A percentile compares a stretch with the other conserved stretches of the same genome.
Evolutionary conservation across 495 filamentous ascomycete species (phyloP).

Genomic region (Podospora comata): DNA sequence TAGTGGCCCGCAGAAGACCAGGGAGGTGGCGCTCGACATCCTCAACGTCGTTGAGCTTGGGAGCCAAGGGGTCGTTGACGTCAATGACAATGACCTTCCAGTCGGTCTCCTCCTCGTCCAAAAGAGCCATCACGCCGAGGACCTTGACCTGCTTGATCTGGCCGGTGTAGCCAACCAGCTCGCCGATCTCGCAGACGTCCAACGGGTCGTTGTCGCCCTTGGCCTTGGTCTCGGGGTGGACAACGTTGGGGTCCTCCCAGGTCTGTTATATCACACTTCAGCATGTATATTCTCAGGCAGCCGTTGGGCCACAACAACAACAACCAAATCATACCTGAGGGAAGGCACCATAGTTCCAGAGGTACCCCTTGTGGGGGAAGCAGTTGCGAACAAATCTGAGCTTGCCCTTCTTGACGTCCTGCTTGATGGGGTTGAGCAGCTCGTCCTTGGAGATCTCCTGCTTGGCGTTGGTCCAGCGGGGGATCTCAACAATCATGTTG

Average conservation of each 20-base stretch:
- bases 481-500: conserved; percentile 99
- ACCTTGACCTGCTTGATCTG: conserved; percentile 99
- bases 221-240: conserved; percentile 99
- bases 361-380: conserved; percentile 99
- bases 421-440: conserved; percentile 94
- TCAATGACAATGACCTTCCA: conserved; percentile 99
- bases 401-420: conserved; percentile 85
- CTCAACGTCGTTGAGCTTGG: conserved; percentile 97
- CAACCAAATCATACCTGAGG: conserved; percentile 64
- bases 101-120: conserved; percentile 99
- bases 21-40: conserved; percentile 99
- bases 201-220: conserved; percentile 99
- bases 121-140: conserved; percentile 96
- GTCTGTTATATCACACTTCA: conserved; percentile 54
- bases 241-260: conserved; percentile 94
- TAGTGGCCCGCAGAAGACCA: conserved; percentile 92
- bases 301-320: too few relatives aligned
- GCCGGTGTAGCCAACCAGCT: conserved; percentile 89
- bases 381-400: conserved; percentile 99
- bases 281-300: neutral
- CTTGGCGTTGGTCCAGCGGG: conserved; percentile 99
- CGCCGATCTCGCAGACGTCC: conserved; percentile 99
- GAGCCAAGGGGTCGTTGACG: conserved; percentile 91
- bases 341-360: conserved; percentile 99
- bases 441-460: conserved; percentile 97